Evolutionary conservation across 2,329 filamentous ascomycete species (phyloP).

Genomic region (Leptosphaerulina australis): DNA sequence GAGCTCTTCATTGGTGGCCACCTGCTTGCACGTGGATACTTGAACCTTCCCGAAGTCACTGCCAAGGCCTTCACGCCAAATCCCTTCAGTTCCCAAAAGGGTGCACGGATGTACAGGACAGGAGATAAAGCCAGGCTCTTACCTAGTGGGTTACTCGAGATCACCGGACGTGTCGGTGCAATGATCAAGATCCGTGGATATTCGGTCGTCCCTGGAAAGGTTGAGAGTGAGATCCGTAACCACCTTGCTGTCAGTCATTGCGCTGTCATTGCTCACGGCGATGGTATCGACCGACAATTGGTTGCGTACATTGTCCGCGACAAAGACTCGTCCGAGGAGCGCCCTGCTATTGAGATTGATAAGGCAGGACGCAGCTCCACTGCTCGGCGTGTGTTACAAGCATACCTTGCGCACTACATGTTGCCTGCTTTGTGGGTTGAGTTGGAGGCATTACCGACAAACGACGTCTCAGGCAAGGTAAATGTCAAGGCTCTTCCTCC

Average conservation of each 20-base stretch:
- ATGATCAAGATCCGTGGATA: conserved; percentile 85
- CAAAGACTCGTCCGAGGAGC: conserved; percentile 62
- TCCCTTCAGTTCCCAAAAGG: conserved; percentile 64
- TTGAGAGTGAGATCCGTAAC: conserved; percentile 73
- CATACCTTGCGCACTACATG: conserved; percentile 80
- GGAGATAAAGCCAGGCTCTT: conserved; percentile 73
- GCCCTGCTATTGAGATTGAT: conserved; percentile 69
- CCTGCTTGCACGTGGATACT: conserved; percentile 72
- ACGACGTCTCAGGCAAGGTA: conserved; percentile 79
- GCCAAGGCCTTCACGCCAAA: conserved; percentile 73
- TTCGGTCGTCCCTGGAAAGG: conserved; percentile 76
- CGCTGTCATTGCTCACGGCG: conserved; percentile 74
- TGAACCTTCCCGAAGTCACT: conserved; percentile 79
- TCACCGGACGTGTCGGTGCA: conserved; percentile 74
- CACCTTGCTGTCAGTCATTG: conserved; percentile 74
- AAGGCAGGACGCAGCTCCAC: conserved; percentile 73
- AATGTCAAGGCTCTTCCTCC: conserved; percentile 74
- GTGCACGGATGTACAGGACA: conserved; percentile 74
- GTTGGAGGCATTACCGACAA: conserved; percentile 72
- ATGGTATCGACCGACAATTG: conserved; percentile 75
- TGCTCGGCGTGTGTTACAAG: conserved; percentile 67
- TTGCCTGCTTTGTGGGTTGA: conserved; percentile 79
- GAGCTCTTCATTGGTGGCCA: conserved; percentile 79
- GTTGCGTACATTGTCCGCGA: conserved; percentile 79
- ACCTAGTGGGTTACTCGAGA: conserved; percentile 71